phyloP scores from a whole-genome alignment of 2,329 filamentous ascomycete genomes.

The Cercospora janseana region DNA sequence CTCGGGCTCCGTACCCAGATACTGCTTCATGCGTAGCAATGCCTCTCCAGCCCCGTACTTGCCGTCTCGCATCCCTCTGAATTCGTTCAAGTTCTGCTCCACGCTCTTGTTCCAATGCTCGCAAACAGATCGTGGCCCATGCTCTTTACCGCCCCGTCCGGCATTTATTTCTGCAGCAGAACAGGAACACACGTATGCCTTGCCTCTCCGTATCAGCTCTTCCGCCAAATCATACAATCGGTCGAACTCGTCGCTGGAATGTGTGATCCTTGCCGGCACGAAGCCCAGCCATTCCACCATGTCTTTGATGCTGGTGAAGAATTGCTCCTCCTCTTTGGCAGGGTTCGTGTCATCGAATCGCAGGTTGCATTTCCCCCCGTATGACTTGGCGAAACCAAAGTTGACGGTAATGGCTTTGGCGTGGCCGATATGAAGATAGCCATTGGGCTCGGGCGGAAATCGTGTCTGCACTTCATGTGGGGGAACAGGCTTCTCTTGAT shows the following conservation, averaged over 20 bases:
- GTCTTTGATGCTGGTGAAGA: slow-evolving; percentile 84
- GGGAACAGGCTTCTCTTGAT: slow-evolving; percentile 49
- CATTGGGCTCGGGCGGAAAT: slow-evolving; percentile 69
- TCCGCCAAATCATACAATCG: slow-evolving; percentile 85
- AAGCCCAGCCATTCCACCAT: slow-evolving; percentile 87
- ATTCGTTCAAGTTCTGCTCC: slow-evolving; percentile 76
- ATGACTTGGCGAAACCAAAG: slow-evolving; percentile 86
- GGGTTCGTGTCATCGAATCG: slow-evolving; percentile 96
- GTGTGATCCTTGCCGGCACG: slow-evolving; percentile 72
- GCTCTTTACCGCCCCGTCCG: slow-evolving; percentile 74
- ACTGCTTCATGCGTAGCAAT: slow-evolving; percentile 91
- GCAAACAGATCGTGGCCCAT: slow-evolving; percentile 73
- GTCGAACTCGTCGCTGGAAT: slow-evolving; percentile 89
- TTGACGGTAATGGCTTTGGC: slow-evolving; percentile 95
- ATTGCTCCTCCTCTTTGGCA: slow-evolving; percentile 85
- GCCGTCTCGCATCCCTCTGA: slow-evolving; percentile 85
- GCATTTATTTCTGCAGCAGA: slow-evolving; percentile 75
- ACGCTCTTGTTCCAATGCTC: slow-evolving; percentile 71
- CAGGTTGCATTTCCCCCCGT: slow-evolving; percentile 73
- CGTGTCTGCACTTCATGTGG: slow-evolving; percentile 46
- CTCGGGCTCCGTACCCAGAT: slow-evolving; percentile 51
- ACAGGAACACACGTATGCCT: slow-evolving; percentile 83
- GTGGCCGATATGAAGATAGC: slow-evolving; percentile 89
- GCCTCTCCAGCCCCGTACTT: slow-evolving; percentile 84
- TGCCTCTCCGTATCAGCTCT: slow-evolving; percentile 69